Evolutionary conservation across 495 filamentous ascomycete species (phyloP).

Genomic region (Glutinoglossum americanum): DNA sequence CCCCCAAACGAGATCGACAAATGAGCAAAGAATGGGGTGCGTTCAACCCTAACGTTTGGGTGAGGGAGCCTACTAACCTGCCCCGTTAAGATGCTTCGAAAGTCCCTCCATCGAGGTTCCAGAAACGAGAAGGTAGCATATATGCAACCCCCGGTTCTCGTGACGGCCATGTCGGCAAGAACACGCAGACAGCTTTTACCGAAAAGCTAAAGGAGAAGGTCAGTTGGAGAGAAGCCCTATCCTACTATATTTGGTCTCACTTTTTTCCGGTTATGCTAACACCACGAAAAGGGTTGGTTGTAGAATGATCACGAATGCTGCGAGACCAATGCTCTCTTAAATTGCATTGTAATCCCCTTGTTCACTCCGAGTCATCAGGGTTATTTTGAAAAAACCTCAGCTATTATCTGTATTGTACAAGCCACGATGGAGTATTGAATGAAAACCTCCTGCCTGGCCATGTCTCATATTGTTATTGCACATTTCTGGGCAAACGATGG

Average conservation of each 20-base stretch:
- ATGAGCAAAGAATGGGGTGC: slow-evolving; percentile 19
- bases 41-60: neutral
- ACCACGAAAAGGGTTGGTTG: neutral
- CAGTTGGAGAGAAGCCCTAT: neutral
- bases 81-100: slow-evolving; percentile 42
- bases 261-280: too few relatives aligned
- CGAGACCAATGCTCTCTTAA: neutral
- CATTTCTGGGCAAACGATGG: neutral
- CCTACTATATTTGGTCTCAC: too few relatives aligned
- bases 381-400: too few relatives aligned
- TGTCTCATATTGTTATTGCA: neutral
- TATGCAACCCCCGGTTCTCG: slow-evolving; percentile 34
- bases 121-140: slow-evolving; percentile 40
- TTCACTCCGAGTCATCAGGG: neutral
- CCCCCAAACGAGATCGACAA: slow-evolving; percentile 10
- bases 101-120: slow-evolving; percentile 37
- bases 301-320: neutral
- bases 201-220: slow-evolving; percentile 21
- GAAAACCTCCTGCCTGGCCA: neutral
- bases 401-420: slow-evolving; percentile 1
- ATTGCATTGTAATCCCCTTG: neutral
- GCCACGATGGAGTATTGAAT: neutral
- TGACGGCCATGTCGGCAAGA: slow-evolving; percentile 28
- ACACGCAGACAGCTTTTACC: slow-evolving; percentile 13
- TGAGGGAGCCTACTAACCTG: too few relatives aligned